Base-by-base conservation (phyloP, 2,329 filamentous ascomycete species). In the Orbilia ellipsospora region DNA sequence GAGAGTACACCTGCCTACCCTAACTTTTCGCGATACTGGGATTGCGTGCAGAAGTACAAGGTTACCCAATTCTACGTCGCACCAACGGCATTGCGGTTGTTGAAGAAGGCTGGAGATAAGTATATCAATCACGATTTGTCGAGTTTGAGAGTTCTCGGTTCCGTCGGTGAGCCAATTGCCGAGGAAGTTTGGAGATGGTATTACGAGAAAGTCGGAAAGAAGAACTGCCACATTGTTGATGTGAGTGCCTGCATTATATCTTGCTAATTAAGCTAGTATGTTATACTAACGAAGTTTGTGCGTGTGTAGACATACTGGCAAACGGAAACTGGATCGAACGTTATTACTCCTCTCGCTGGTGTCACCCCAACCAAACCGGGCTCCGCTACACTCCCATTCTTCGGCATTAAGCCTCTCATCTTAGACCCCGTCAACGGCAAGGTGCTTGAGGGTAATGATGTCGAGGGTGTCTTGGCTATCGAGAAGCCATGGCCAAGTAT, bases 131-230 rank as follows among this genome's bases (percentile, higher is more conserved):
- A 91, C 81, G 85, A 93, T 81, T 95, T 99, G 92, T 90, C 92
- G 84, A 88, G 92, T 80, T 87, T 99, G 77, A 89, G 95, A 82
- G 90, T 98, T 4, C 86, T 99, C 18, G 95, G 94, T 73, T 97
- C 94, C 16, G 95, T 99, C 72, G 95, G 95, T 79, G 95, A 99
- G 85, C 95, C 95, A 45, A 99, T 99, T 80, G 94, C 95, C 16
- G 92, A 94, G 20, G 95, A 99, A 83, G 92, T 99, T 73, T 99
- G 95, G 95, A 98, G 98, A 85, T 99, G 95, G 95, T 99, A 98
- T 85, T 94, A 93, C 82, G 93, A 98, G 83, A 88, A 91, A 79
- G 93, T 99, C 63, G 95, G 95, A 81, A 96, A 93, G 87, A 90
- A 94, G 83, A 90, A 96, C 83, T 91, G 92, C 57, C 95, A 99